Conservation (phyloP, 2,329 filamentous ascomycete genomes). For the Clonostachys rhizophaga region DNA sequence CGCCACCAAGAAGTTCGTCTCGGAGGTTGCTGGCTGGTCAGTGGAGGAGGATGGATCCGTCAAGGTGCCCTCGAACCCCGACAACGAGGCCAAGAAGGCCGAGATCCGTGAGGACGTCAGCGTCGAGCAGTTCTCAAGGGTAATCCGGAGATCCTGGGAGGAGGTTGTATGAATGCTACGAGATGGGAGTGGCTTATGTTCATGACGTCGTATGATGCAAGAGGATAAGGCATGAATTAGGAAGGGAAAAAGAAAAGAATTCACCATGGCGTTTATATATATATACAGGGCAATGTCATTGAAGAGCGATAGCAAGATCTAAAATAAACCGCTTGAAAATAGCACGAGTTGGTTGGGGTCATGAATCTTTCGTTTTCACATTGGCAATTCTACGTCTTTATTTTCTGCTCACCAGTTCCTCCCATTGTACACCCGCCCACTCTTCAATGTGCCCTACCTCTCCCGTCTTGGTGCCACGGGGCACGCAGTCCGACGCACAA, state of each 20-base stretch:
- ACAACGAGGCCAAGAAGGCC: conserved; percentile 95
- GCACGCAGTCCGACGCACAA: conserved; percentile 74
- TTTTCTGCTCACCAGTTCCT: conserved; percentile 56
- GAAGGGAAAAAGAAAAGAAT: conserved; percentile 4
- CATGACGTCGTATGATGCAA: conserved; percentile 13
- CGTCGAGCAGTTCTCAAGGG: conserved; percentile 77
- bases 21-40: conserved; percentile 82
- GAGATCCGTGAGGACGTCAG: conserved; percentile 95
- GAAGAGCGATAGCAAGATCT: conserved; percentile 16
- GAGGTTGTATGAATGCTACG: conserved; percentile 33
- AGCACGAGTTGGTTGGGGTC: neutral
- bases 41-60: conserved; percentile 64
- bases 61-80: conserved; percentile 83
- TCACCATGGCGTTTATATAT: conserved; percentile 7
- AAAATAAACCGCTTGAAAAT: conserved; percentile 14
- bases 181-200: conserved; percentile 4
- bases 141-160: conserved; percentile 83
- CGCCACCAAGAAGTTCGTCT: conserved; percentile 71
- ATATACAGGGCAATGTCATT: conserved; percentile 25
- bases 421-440: conserved; percentile 98
- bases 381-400: conserved; percentile 7
- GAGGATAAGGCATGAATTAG: conserved; percentile 16
- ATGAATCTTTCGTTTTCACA: conserved; percentile 4
- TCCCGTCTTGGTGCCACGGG: conserved; percentile 50
- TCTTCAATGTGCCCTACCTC: conserved; percentile 82